These are phyloP conservation scores for Botrytis aclada DNA, from an alignment of 2,329 filamentous ascomycete genomes.

Conservation along the genomic window DNA sequence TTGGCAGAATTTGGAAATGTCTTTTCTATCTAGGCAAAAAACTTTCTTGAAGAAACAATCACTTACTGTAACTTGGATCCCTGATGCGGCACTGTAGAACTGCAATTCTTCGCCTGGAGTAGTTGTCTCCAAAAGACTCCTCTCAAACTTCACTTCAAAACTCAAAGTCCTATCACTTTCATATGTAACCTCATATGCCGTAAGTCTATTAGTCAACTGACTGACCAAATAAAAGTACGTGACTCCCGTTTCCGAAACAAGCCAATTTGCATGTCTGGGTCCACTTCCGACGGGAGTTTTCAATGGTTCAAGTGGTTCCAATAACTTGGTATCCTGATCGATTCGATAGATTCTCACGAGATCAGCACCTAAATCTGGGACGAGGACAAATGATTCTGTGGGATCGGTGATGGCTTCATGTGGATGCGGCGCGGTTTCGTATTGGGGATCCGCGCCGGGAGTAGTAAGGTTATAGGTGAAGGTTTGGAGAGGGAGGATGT, in stretches of 20 bases:
- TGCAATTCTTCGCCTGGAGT: neutral
- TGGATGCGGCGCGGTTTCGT: constrained; percentile 41
- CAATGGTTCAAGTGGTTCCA: constrained; percentile 36
- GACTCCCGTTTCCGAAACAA: constrained; percentile 43
- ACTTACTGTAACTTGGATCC: neutral
- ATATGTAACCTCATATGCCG: constrained; percentile 52
- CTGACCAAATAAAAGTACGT: constrained; percentile 43
- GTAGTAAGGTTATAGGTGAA: neutral
- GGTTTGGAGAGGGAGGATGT: constrained; percentile 1
- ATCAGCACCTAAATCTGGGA: constrained; percentile 52
- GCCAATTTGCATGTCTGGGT: constrained; percentile 48
- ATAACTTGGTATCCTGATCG: constrained; percentile 39
- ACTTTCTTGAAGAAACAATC: neutral
- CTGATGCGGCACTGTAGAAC: neutral
- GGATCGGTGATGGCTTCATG: constrained; percentile 52
- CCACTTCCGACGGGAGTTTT: constrained; percentile 41
- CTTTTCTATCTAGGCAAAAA: neutral
- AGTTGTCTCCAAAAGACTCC: constrained; percentile 5
- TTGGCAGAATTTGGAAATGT: neutral
- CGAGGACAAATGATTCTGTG: constrained; percentile 46
- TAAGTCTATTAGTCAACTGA: constrained; percentile 47
- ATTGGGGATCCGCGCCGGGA: neutral
- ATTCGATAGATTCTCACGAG: constrained; percentile 46
- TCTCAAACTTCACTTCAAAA: neutral
- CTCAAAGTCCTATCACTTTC: neutral